Conservation (phyloP, 345 rosid species). For the Fremontodendron californicum region DNA sequence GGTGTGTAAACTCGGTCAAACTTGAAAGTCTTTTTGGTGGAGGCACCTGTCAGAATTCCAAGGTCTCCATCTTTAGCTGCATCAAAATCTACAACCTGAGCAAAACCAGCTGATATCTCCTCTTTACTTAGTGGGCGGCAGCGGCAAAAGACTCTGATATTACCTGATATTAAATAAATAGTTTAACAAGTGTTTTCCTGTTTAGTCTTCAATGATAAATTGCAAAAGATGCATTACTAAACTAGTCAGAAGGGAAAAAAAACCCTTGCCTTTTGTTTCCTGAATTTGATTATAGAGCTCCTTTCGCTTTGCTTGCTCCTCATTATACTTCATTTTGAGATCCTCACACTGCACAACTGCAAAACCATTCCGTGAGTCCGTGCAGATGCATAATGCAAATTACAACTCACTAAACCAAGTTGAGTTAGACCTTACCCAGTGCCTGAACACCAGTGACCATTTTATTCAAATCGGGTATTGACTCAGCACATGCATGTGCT, state of each 20-base stretch:
- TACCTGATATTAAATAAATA: slow-evolving; percentile 51
- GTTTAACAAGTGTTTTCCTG: neutral
- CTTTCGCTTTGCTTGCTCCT: slow-evolving; percentile 87
- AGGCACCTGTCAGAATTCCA: slow-evolving; percentile 57
- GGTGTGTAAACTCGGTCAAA: slow-evolving; percentile 90
- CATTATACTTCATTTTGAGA: slow-evolving; percentile 66
- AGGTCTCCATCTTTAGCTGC: slow-evolving; percentile 90
- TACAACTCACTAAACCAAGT: neutral
- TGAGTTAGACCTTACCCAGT: slow-evolving; percentile 52
- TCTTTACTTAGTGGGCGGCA: slow-evolving; percentile 81
- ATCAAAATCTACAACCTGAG: slow-evolving; percentile 68
- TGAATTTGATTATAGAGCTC: slow-evolving; percentile 87
- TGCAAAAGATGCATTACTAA: slow-evolving; percentile 10
- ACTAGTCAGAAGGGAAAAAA: neutral
- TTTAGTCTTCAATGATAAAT: neutral
- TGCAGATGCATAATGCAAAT: slow-evolving; percentile 4
- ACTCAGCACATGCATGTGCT: slow-evolving; percentile 78
- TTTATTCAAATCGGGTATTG: slow-evolving; percentile 71
- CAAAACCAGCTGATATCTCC: slow-evolving; percentile 55
- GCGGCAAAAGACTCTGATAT: slow-evolving; percentile 91
- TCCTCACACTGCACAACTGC: slow-evolving; percentile 93
- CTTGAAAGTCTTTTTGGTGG: slow-evolving; percentile 64
- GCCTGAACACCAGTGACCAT: slow-evolving; percentile 90
- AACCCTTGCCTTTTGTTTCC: slow-evolving; percentile 66
- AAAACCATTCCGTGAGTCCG: slow-evolving; percentile 24